A percentile compares a stretch with the other conserved stretches of the same genome.
phyloP scores from a whole-genome alignment of 164 flowering plant genomes.

The Amborella trichopoda region DNA sequence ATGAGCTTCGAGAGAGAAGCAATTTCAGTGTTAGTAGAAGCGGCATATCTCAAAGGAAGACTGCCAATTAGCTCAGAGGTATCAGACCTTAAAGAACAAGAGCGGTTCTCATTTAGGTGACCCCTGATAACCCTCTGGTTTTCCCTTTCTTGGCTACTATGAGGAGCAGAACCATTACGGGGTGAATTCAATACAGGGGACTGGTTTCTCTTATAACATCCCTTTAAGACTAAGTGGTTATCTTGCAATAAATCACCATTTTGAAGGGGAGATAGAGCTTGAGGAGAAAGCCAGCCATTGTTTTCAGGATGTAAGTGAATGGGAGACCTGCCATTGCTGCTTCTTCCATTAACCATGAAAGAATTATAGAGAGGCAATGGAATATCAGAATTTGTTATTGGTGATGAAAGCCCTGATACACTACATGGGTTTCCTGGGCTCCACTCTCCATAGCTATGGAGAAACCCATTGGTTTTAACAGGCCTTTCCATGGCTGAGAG shows the following conservation, averaged over 20 bases:
- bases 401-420: conserved; percentile 9
- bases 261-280: no score
- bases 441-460: conserved; percentile 3
- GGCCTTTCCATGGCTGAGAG: conserved; percentile 11
- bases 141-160: no score
- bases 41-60: conserved; percentile 3
- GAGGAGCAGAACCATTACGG: no score
- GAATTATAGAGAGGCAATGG: conserved; percentile 8
- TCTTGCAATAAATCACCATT: no score
- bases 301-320: conserved; percentile 10
- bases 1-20: conserved; percentile 6
- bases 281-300: conserved; percentile 7
- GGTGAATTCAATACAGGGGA: no score
- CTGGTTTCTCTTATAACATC: no score
- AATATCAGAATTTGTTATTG: conserved; percentile 3
- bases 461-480: conserved; percentile 10
- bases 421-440: conserved; percentile 5
- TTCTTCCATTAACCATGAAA: conserved; percentile 12
- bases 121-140: conserved; percentile 7
- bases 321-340: conserved; percentile 5
- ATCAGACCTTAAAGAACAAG: conserved; percentile 8
- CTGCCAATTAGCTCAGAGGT: conserved; percentile 11
- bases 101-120: conserved; percentile 2
- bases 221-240: no score
- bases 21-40: conserved; percentile 9